Percentiles rank a stretch among this genome's conserved stretches.
Evolutionary conservation across 2,329 filamentous ascomycete species (phyloP).

Genomic region (Hypoxylon sp.): DNA sequence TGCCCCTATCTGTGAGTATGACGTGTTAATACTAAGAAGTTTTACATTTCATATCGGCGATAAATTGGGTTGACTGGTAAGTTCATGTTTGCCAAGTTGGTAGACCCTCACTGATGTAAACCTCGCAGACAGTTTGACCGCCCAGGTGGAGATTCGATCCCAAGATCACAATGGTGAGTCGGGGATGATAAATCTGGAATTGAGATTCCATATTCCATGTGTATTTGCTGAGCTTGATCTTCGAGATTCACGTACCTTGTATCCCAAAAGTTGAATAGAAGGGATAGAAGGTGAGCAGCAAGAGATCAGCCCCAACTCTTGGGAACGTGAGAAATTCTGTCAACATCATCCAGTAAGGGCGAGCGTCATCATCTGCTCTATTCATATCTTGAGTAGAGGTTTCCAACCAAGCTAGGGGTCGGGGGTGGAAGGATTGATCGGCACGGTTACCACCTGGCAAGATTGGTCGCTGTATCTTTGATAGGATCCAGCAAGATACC

Average conservation of each 20-base stretch:
- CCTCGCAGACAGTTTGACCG: not conserved
- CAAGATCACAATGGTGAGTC: not conserved
- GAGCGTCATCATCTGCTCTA: not conserved
- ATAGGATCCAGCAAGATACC: not conserved
- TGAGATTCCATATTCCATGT: not conserved
- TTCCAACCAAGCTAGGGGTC: not conserved
- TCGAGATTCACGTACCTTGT: not conserved
- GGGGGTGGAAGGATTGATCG: not conserved
- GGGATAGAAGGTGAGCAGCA: not conserved
- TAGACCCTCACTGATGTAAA: not conserved
- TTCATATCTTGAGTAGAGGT: not conserved
- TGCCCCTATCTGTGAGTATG: not conserved
- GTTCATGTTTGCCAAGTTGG: not conserved
- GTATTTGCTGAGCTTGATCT: not conserved
- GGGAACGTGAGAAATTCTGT: not conserved
- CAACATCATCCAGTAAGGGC: not conserved
- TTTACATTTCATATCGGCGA: not conserved
- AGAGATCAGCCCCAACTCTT: not conserved
- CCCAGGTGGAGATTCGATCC: not conserved
- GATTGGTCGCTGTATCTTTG: conserved; percentile 3
- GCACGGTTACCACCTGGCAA: not conserved
- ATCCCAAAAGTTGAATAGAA: not conserved
- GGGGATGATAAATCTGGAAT: not conserved
- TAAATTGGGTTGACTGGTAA: not conserved
- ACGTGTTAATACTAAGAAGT: not conserved